A percentile compares a stretch with the other conserved stretches of the same genome.
These are phyloP conservation scores for Starmera dryadoides DNA, from an alignment of 805 yeast genomes.

Conservation along the genomic window DNA sequence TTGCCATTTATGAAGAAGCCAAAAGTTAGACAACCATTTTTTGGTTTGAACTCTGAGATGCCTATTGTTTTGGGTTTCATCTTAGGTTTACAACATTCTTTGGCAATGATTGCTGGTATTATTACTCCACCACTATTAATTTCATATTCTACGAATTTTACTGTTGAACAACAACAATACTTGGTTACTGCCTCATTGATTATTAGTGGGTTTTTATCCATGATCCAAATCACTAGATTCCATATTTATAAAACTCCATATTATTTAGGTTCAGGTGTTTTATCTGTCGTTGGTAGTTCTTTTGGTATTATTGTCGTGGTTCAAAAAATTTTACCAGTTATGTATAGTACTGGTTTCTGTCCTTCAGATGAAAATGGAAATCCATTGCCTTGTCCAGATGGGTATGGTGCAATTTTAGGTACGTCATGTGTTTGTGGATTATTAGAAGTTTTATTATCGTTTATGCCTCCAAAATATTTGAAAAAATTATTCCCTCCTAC, in stretches of 20 bases:
- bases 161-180: slow-evolving; percentile 43
- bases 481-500: slow-evolving; percentile 79
- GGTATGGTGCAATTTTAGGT: slow-evolving; percentile 78
- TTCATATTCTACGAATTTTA: slow-evolving; percentile 55
- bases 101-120: slow-evolving; percentile 90
- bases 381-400: slow-evolving; percentile 75
- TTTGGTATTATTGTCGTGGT: slow-evolving; percentile 85
- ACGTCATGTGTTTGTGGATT: slow-evolving; percentile 72
- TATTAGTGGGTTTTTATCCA: slow-evolving; percentile 61
- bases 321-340: slow-evolving; percentile 65
- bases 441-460: slow-evolving; percentile 64
- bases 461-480: slow-evolving; percentile 65
- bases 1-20: slow-evolving; percentile 54
- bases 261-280: slow-evolving; percentile 82
- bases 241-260: slow-evolving; percentile 69
- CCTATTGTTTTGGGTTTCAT: slow-evolving; percentile 71
- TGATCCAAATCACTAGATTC: slow-evolving; percentile 75
- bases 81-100: slow-evolving; percentile 80
- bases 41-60: slow-evolving; percentile 71
- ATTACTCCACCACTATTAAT: slow-evolving; percentile 79
- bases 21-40: slow-evolving; percentile 63
- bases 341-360: slow-evolving; percentile 71
- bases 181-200: slow-evolving; percentile 70
- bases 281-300: slow-evolving; percentile 87
- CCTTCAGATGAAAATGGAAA: slow-evolving; percentile 59